Conservation (phyloP, 208 protist genomes). For the Crithidia acanthocephali region DNA sequence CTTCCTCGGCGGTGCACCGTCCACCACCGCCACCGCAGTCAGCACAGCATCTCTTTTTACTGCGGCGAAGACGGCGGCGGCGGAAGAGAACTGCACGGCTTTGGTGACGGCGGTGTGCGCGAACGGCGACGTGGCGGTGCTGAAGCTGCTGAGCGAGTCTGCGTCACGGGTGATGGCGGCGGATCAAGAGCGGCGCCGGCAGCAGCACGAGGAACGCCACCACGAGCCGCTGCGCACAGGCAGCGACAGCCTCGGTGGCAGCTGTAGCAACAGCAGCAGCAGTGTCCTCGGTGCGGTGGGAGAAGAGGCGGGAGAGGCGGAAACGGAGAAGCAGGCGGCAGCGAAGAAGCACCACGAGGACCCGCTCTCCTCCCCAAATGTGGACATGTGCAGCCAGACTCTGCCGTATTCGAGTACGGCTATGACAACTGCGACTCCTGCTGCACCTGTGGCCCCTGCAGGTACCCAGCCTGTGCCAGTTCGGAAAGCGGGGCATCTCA, state of each 20-base stretch:
- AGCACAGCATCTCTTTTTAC: neutral
- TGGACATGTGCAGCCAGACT: neutral
- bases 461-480: no score
- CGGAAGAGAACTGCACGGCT: neutral
- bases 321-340: neutral
- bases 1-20: neutral
- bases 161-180: slow-evolving; percentile 31
- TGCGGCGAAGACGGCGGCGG: neutral
- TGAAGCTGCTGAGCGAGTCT: slow-evolving; percentile 27
- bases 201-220: slow-evolving; percentile 1
- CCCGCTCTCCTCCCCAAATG: neutral
- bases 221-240: neutral
- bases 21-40: neutral
- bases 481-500: no score
- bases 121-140: slow-evolving; percentile 28
- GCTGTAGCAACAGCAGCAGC: slow-evolving; percentile 4
- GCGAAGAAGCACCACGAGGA: no score
- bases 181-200: slow-evolving; percentile 14
- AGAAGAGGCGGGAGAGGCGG: neutral
- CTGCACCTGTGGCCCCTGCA: no score
- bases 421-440: no score
- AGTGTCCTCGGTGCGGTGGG: neutral
- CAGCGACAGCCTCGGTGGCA: no score
- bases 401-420: neutral
- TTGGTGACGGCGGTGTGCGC: slow-evolving; percentile 27